Evolutionary conservation across 257 asterid species (phyloP).

Genomic region (Gentiana dahurica): DNA sequence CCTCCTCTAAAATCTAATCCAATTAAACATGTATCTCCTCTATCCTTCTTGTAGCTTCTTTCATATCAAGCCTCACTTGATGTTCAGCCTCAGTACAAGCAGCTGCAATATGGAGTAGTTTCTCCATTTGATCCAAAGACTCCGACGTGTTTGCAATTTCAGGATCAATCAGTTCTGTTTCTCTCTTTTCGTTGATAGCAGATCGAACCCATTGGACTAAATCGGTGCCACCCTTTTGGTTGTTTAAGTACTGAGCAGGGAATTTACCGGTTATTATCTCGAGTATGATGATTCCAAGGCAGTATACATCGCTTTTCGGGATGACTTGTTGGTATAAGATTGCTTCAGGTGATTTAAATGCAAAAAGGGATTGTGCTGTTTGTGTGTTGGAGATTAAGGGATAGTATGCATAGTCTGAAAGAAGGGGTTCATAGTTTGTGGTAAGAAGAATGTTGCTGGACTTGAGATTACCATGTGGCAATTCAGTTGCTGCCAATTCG

Average conservation of each 20-base stretch:
- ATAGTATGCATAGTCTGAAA: constrained; percentile 59
- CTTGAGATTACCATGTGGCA: constrained; percentile 92
- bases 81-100: constrained; percentile 50
- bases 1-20: not conserved
- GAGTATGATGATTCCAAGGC: constrained; percentile 67
- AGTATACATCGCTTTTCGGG: constrained; percentile 75
- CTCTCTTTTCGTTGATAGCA: constrained; percentile 33
- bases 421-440: constrained; percentile 51
- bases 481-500: constrained; percentile 39
- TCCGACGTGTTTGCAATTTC: constrained; percentile 27
- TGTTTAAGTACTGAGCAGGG: constrained; percentile 74
- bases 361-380: constrained; percentile 40
- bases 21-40: constrained; percentile 44
- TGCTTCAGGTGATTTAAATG: constrained; percentile 65
- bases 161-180: constrained; percentile 59
- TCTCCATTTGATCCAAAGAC: constrained; percentile 42
- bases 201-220: constrained; percentile 56
- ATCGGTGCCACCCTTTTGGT: constrained; percentile 76
- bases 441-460: constrained; percentile 77
- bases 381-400: constrained; percentile 51
- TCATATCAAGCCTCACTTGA: constrained; percentile 42
- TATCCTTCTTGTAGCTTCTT: constrained; percentile 57
- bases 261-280: constrained; percentile 68
- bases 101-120: constrained; percentile 44
- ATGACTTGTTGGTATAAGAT: constrained; percentile 37